phyloP scores from a whole-genome alignment of 768 basidiomycete genomes.

The Serendipita vermifera region DNA sequence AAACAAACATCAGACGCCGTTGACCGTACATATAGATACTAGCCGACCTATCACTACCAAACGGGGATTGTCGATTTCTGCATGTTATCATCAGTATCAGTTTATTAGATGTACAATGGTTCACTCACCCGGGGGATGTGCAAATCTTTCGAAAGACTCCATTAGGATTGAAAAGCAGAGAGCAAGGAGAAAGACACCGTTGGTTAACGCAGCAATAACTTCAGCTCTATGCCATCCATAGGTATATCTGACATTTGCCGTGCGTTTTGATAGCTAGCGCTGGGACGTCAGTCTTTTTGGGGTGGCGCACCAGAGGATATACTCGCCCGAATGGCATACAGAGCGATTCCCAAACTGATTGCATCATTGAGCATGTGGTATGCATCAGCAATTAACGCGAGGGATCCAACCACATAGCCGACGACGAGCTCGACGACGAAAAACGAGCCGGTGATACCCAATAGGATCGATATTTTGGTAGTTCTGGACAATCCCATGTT shows the following conservation, averaged over 20 bases:
- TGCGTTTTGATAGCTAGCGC: background rate
- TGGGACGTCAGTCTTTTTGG: background rate
- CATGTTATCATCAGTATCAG: slow-evolving; percentile 11
- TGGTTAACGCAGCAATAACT: slow-evolving; percentile 86
- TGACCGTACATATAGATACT: too few species aligned
- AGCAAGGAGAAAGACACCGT: slow-evolving; percentile 93
- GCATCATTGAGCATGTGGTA: slow-evolving; percentile 99
- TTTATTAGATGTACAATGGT: slow-evolving; percentile 5
- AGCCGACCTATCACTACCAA: slow-evolving; percentile 50
- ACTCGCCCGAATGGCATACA: slow-evolving; percentile 78
- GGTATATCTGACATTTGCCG: background rate
- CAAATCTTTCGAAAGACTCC: slow-evolving; percentile 85
- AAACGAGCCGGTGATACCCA: slow-evolving; percentile 74
- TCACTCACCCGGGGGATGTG: slow-evolving; percentile 58
- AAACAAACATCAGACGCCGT: background rate
- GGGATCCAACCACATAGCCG: slow-evolving; percentile 90
- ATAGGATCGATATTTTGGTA: slow-evolving; percentile 57
- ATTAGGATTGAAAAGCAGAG: slow-evolving; percentile 91
- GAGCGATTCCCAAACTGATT: slow-evolving; percentile 84
- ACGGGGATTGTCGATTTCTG: slow-evolving; percentile 81
- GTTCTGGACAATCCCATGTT: slow-evolving; percentile 46
- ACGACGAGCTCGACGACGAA: slow-evolving; percentile 76
- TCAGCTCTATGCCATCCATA: slow-evolving; percentile 99
- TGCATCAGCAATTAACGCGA: slow-evolving; percentile 90
- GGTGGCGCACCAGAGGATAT: slow-evolving; percentile 1